Evolutionary conservation across 768 basidiomycete genomes (phyloP).

Genomic region (Pleurotus cornucopiae): DNA sequence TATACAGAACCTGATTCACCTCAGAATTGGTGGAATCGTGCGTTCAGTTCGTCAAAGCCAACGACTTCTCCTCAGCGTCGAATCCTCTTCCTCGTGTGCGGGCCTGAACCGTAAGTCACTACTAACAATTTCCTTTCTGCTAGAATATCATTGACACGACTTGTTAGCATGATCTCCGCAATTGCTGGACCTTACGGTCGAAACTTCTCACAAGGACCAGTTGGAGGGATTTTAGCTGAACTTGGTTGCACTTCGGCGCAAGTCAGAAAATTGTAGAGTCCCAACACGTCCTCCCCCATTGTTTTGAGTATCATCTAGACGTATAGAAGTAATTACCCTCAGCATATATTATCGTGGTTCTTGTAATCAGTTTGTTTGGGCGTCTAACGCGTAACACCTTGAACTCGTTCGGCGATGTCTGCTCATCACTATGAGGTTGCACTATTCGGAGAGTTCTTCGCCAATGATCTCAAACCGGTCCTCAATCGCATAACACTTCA

Average conservation of each 20-base stretch:
- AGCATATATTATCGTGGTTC: no score
- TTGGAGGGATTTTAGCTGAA: constrained; percentile 63
- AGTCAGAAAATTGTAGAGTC: constrained; percentile 60
- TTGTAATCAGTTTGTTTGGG: no score
- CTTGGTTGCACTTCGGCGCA: constrained; percentile 59
- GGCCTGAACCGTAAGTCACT: constrained; percentile 70
- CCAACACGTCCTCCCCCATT: not conserved
- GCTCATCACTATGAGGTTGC: constrained; percentile 76
- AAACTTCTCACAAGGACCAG: constrained; percentile 69
- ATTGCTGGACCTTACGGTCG: constrained; percentile 76
- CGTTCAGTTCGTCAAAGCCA: not conserved
- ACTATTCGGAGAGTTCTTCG: constrained; percentile 78
- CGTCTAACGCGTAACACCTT: no score
- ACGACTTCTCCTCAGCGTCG: constrained; percentile 19
- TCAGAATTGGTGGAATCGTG: constrained; percentile 29
- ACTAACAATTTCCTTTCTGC: constrained; percentile 1
- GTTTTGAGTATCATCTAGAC: not conserved
- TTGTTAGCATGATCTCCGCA: constrained; percentile 64
- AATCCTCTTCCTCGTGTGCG: constrained; percentile 73
- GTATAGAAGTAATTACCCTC: not conserved
- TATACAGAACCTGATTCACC: constrained; percentile 27
- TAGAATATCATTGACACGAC: not conserved
- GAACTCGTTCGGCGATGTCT: constrained; percentile 28
- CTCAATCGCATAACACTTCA: constrained; percentile 80
- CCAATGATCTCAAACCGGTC: constrained; percentile 70